These are phyloP conservation scores for Solanum chilense DNA, from an alignment of 257 asterid species.

Conservation along the genomic window DNA sequence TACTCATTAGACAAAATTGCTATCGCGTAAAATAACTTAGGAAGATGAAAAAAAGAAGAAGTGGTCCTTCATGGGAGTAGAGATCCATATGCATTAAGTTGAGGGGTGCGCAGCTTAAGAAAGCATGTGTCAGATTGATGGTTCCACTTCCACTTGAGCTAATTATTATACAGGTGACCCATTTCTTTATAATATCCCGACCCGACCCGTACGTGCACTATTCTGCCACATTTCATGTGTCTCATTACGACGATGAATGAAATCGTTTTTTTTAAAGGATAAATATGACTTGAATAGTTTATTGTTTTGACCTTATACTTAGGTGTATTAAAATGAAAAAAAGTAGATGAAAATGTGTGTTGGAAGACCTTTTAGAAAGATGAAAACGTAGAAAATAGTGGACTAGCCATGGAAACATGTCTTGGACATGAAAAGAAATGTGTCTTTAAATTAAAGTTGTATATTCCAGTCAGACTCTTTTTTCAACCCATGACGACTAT, in stretches of 20 bases:
- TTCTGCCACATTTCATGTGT: not conserved
- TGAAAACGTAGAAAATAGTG: not conserved
- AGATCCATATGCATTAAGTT: not conserved
- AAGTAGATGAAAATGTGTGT: not conserved
- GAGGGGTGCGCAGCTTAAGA: not conserved
- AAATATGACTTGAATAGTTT: not conserved
- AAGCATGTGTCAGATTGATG: not conserved
- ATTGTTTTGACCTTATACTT: not conserved
- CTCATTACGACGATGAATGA: no score
- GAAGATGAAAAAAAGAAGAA: not conserved
- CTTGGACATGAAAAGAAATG: conserved; percentile 19
- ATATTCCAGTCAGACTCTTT: not conserved
- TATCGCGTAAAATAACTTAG: no score
- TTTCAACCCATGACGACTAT: not conserved
- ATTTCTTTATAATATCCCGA: not conserved
- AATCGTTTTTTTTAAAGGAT: no score
- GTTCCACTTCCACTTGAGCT: not conserved
- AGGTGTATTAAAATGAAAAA: not conserved
- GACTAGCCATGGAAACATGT: conserved; percentile 24
- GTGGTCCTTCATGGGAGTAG: not conserved
- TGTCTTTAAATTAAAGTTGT: conserved; percentile 4
- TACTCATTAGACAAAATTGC: not conserved
- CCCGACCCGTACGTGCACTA: not conserved
- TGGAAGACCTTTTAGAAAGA: not conserved
- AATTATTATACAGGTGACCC: not conserved